Conservation (phyloP, 495 filamentous ascomycete species). For the Tuber borchii region DNA sequence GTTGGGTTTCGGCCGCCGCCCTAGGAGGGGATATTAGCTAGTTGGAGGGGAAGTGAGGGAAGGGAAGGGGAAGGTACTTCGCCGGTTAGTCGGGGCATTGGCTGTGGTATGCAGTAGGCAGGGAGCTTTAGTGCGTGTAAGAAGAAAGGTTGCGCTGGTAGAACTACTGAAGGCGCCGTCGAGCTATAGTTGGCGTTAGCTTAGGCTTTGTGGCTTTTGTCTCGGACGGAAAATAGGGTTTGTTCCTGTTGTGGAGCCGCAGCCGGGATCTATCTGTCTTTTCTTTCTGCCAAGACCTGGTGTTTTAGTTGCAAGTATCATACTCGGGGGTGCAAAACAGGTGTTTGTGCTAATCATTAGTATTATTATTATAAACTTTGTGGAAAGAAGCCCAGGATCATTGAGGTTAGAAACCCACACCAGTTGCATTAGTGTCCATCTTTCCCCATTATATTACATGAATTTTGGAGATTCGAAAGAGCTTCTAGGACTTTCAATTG, state of each 20-base stretch:
- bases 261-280: neutral
- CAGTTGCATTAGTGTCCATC: too few relatives aligned
- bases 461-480: too few relatives aligned
- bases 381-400: too few relatives aligned
- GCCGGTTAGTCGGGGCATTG: slow-evolving; percentile 30
- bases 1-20: slow-evolving; percentile 23
- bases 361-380: too few relatives aligned
- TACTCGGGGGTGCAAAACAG: too few relatives aligned
- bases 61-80: slow-evolving; percentile 12
- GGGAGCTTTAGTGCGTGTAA: neutral
- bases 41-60: neutral
- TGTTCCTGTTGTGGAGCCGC: neutral
- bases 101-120: neutral
- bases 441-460: too few relatives aligned
- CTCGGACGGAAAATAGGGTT: neutral
- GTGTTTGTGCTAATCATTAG: too few relatives aligned
- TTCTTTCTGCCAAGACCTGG: neutral
- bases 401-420: too few relatives aligned
- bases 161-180: neutral
- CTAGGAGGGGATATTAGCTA: slow-evolving; percentile 3
- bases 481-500: too few relatives aligned
- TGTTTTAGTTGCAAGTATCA: neutral
- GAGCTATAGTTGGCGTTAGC: neutral
- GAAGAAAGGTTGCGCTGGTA: neutral
- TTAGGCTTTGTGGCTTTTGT: slow-evolving; percentile 1